Evolutionary conservation across 2,329 filamentous ascomycete species (phyloP).

Genomic region (Calonectria hawksworthii): DNA sequence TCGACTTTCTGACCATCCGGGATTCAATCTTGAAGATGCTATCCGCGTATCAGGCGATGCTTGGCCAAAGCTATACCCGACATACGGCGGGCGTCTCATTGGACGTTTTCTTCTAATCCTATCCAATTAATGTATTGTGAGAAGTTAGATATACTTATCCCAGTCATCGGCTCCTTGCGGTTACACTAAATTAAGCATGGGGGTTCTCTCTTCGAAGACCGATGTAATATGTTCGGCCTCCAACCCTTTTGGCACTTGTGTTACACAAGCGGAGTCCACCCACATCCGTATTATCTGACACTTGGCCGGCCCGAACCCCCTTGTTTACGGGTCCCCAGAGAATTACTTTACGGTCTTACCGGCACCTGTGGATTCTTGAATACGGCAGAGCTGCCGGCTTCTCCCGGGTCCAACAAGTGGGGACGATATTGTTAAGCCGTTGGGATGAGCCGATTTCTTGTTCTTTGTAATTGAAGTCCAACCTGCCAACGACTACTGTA

Average conservation of each 20-base stretch:
- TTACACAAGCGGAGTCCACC: neutral
- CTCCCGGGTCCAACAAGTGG: slow-evolving; percentile 10
- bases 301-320: neutral
- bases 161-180: no score
- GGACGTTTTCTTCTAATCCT: neutral
- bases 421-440: neutral
- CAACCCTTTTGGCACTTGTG: neutral
- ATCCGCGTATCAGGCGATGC: neutral
- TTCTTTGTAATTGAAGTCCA: neutral
- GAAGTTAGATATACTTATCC: no score
- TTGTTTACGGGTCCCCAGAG: neutral
- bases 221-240: neutral
- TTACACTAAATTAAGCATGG: neutral
- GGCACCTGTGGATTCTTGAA: slow-evolving; percentile 2
- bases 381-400: neutral
- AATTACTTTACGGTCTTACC: neutral
- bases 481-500: neutral
- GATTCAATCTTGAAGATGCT: neutral
- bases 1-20: neutral
- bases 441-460: neutral
- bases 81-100: neutral
- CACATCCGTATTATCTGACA: neutral
- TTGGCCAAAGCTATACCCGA: neutral
- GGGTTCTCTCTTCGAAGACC: neutral
- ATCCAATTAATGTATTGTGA: neutral